Percentiles rank a stretch among this genome's conserved stretches.
These are phyloP conservation scores for Chaetothyriales sp. DNA, from an alignment of 2,329 filamentous ascomycete species.

Conservation along the genomic window DNA sequence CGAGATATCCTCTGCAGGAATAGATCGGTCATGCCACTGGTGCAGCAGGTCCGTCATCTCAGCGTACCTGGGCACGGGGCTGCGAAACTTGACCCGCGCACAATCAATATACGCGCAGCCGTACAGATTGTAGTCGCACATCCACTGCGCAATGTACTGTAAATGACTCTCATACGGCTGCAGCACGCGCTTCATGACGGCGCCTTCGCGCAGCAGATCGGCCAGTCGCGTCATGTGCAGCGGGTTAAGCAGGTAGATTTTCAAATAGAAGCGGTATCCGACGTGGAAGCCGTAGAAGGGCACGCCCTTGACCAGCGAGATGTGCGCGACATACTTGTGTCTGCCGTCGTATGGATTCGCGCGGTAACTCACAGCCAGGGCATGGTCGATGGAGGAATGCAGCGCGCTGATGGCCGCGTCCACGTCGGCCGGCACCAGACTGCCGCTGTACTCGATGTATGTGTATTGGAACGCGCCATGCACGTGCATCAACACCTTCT, in stretches of 20 bases:
- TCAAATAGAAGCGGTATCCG: constrained; percentile 79
- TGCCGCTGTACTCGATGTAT: constrained; percentile 72
- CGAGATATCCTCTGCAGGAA: constrained; percentile 44
- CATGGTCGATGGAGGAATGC: constrained; percentile 80
- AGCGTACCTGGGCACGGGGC: constrained; percentile 56
- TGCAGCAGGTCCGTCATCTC: constrained; percentile 47
- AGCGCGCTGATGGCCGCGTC: constrained; percentile 60
- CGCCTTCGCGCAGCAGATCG: constrained; percentile 75
- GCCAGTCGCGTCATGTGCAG: constrained; percentile 71
- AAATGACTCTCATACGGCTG: constrained; percentile 91
- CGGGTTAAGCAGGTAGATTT: constrained; percentile 88
- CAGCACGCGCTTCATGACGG: constrained; percentile 65
- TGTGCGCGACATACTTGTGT: constrained; percentile 67
- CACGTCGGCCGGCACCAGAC: constrained; percentile 51
- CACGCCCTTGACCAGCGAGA: constrained; percentile 79
- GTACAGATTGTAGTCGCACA: constrained; percentile 96
- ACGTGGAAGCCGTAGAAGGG: constrained; percentile 95
- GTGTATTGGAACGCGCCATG: constrained; percentile 93
- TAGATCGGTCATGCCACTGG: constrained; percentile 65
- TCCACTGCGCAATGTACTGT: constrained; percentile 87
- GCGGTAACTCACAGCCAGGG: constrained; percentile 70
- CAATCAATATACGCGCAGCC: constrained; percentile 78
- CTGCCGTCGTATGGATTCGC: constrained; percentile 56
- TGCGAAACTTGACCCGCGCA: constrained; percentile 54
- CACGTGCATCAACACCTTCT: constrained; percentile 90